Percentiles rank a stretch among this genome's conserved stretches.
phyloP scores from a whole-genome alignment of 2,329 filamentous ascomycete genomes.

The Colletotrichum lindemuthianum region DNA sequence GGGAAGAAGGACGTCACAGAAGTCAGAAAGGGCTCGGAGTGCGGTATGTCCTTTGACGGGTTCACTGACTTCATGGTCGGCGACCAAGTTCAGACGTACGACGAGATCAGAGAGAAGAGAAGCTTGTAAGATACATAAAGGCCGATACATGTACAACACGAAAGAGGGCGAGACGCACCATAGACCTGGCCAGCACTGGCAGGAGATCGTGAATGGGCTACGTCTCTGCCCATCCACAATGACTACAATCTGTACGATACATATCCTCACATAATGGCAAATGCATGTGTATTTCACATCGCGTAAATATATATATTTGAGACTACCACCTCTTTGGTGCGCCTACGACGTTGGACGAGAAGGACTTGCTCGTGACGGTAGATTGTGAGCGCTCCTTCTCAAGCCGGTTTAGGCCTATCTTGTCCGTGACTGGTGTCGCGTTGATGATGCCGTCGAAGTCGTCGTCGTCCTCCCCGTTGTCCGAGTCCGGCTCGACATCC shows the following conservation, averaged over 20 bases:
- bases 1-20: slow-evolving; percentile 91
- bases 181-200: no score
- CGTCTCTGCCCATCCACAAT: no score
- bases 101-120: slow-evolving; percentile 80
- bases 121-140: slow-evolving; percentile 50
- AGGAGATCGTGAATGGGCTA: no score
- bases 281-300: not conserved
- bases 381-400: slow-evolving; percentile 64
- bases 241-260: not conserved
- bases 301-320: not conserved
- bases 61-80: slow-evolving; percentile 84
- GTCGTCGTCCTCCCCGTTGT: slow-evolving; percentile 73
- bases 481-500: slow-evolving; percentile 77
- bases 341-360: slow-evolving; percentile 59
- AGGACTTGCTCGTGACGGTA: slow-evolving; percentile 60
- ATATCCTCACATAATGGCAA: not conserved
- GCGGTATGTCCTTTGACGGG: slow-evolving; percentile 84
- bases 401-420: slow-evolving; percentile 72
- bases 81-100: slow-evolving; percentile 89
- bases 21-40: slow-evolving; percentile 93
- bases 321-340: slow-evolving; percentile 59
- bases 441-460: slow-evolving; percentile 95
- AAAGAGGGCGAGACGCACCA: not conserved
- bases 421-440: slow-evolving; percentile 88
- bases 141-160: not conserved